phyloP scores from a whole-genome alignment of 106 monocot genomes.

The Acorus gramineus region DNA sequence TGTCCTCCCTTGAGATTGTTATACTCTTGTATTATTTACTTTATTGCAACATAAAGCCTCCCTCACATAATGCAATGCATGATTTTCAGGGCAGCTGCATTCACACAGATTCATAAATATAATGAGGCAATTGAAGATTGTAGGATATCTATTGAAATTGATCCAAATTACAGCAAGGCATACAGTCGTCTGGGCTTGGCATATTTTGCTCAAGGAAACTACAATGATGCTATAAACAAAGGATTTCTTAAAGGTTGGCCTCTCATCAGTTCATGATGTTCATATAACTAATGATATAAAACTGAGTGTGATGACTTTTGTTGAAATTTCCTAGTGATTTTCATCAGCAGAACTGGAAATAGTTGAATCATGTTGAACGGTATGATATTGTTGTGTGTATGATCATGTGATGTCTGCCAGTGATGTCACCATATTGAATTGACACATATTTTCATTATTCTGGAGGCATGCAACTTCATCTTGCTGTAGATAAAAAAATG shows the following conservation, averaged over 20 bases:
- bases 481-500: too few species aligned
- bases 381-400: too few species aligned
- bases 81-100: constrained; percentile 80
- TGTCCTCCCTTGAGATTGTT: background rate
- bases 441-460: too few species aligned
- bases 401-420: too few species aligned
- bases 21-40: background rate
- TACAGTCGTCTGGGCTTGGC: constrained; percentile 74
- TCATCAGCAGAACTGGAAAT: too few species aligned
- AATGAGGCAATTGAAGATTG: constrained; percentile 69
- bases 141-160: constrained; percentile 64
- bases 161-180: constrained; percentile 76
- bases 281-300: too few species aligned
- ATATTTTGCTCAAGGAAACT: constrained; percentile 60
- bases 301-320: too few species aligned
- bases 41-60: background rate
- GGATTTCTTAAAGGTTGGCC: constrained; percentile 33
- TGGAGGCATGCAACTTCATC: too few species aligned
- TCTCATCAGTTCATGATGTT: too few species aligned
- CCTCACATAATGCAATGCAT: background rate
- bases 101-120: constrained; percentile 49
- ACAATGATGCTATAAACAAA: constrained; percentile 43
- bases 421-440: too few species aligned
- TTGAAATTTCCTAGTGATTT: too few species aligned
- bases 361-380: too few species aligned